These are phyloP conservation scores for Blastocystis sp. DNA, from an alignment of 352 stramenopile species.

Conservation along the genomic window DNA sequence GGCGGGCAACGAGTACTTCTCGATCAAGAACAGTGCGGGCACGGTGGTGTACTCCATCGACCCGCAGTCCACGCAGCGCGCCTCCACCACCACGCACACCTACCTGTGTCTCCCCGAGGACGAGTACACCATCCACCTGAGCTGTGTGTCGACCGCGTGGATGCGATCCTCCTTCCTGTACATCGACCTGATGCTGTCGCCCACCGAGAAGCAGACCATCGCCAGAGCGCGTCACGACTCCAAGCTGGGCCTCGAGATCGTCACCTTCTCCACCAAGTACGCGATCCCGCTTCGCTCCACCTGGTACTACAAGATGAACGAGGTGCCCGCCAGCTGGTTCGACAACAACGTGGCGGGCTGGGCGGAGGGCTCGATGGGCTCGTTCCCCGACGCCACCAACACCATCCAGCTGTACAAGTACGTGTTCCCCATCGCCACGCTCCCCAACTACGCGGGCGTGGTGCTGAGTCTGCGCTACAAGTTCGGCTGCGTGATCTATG, in stretches of 20 bases:
- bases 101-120: not conserved
- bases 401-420: slow-evolving; percentile 69
- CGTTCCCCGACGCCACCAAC: slow-evolving; percentile 39
- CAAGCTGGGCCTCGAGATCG: not conserved
- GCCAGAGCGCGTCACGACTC: not conserved
- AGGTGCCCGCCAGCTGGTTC: slow-evolving; percentile 50
- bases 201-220: not conserved
- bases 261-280: slow-evolving; percentile 25
- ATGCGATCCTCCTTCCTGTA: not conserved
- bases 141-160: not conserved
- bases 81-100: not conserved
- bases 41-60: not conserved
- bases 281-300: not conserved
- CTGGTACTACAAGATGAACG: slow-evolving; percentile 49
- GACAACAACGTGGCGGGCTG: not conserved
- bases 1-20: slow-evolving; percentile 20
- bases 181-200: not conserved
- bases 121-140: not conserved
- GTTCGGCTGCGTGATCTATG: slow-evolving; percentile 25
- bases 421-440: not conserved
- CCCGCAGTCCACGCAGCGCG: not conserved
- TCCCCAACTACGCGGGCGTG: not conserved
- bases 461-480: slow-evolving; percentile 25
- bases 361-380: not conserved
- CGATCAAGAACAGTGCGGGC: not conserved